Percentiles rank a stretch among this genome's conserved stretches.
phyloP scores from a whole-genome alignment of 352 stramenopile genomes.

The Pythium brassicae region DNA sequence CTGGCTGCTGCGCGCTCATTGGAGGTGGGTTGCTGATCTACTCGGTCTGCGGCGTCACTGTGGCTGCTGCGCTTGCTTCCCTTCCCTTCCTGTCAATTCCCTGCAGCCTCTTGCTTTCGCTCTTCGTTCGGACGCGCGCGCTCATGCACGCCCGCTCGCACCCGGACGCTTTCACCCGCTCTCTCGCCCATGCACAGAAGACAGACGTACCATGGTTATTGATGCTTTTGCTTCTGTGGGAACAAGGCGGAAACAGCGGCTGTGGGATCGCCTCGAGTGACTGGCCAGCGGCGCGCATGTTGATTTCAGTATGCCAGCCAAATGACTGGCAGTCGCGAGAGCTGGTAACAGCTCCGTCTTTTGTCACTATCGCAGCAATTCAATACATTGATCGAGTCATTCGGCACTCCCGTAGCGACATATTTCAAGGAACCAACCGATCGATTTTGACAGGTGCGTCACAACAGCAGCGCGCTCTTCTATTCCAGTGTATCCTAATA shows the following conservation, averaged over 20 bases:
- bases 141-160: neutral
- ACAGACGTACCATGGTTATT: constrained; percentile 71
- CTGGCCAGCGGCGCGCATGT: constrained; percentile 39
- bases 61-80: neutral
- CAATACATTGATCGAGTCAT: too few species aligned
- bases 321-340: constrained; percentile 82
- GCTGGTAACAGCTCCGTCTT: constrained; percentile 9
- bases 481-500: neutral
- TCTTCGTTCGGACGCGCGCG: neutral
- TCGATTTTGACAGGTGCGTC: neutral
- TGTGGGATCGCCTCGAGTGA: constrained; percentile 13
- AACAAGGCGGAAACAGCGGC: constrained; percentile 37
- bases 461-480: constrained; percentile 1
- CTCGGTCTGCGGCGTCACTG: neutral
- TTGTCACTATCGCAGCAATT: too few species aligned
- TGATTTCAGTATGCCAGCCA: constrained; percentile 56
- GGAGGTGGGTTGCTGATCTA: constrained; percentile 1
- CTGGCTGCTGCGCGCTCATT: neutral
- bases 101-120: neutral
- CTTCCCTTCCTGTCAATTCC: neutral
- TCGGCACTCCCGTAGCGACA: too few species aligned
- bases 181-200: neutral
- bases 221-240: constrained; percentile 86
- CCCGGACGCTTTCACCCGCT: constrained; percentile 1
- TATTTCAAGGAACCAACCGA: neutral